phyloP scores from a whole-genome alignment of 306 rosid genomes.

The Elaeagnus macrophylla region DNA sequence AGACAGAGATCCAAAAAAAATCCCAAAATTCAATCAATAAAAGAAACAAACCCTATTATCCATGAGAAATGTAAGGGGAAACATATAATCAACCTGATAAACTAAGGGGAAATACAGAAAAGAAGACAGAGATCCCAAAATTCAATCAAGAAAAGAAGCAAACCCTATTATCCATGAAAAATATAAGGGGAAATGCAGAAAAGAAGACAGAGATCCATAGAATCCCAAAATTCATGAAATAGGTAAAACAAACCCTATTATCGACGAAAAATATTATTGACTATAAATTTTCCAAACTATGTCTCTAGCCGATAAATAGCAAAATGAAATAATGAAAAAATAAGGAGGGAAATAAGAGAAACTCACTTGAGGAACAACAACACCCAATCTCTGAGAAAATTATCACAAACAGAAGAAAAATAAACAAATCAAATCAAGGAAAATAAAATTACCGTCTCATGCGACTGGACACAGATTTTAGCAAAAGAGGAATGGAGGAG shows the following conservation, averaged over 20 bases:
- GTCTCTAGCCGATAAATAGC: constrained; percentile 5
- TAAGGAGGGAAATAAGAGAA: background rate
- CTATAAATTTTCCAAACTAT: constrained; percentile 2
- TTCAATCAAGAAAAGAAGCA: background rate
- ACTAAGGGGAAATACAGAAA: constrained; percentile 1
- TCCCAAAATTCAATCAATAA: background rate
- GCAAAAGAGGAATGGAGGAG: constrained; percentile 20
- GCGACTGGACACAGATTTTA: constrained; percentile 29
- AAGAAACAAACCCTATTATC: constrained; percentile 1
- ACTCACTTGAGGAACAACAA: background rate
- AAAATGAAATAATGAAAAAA: constrained; percentile 14
- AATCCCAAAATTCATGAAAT: constrained; percentile 3
- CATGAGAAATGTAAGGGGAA: background rate
- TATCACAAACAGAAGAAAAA: background rate
- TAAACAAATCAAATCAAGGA: constrained; percentile 21
- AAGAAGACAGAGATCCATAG: constrained; percentile 45
- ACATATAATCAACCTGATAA: too few species aligned
- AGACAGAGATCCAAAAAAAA: constrained; percentile 43
- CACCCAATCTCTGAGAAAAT: background rate
- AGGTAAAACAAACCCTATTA: background rate
- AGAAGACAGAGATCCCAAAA: constrained; percentile 25
- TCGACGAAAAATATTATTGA: constrained; percentile 2
- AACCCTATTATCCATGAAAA: constrained; percentile 3
- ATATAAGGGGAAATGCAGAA: constrained; percentile 3
- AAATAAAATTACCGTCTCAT: constrained; percentile 36